Conservation (phyloP, 2,329 filamentous ascomycete species). For the Ophiosphaerella herpotricha region DNA sequence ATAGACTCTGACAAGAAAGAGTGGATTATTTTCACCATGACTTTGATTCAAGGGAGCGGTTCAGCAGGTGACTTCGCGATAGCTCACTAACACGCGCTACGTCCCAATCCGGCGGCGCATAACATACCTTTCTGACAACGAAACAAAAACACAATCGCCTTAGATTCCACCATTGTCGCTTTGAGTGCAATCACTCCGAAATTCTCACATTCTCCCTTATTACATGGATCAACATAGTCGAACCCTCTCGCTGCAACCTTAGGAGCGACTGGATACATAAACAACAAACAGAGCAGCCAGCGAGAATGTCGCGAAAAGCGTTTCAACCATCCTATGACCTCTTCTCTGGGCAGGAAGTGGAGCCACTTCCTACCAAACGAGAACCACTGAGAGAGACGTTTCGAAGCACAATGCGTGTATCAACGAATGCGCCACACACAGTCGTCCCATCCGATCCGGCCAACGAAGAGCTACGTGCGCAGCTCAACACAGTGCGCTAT, state of each 20-base stretch:
- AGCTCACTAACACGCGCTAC: conserved; percentile 14
- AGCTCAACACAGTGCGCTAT: conserved; percentile 86
- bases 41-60: neutral
- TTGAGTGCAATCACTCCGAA: too few species aligned
- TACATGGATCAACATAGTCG: neutral
- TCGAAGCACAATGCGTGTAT: conserved; percentile 48
- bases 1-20: neutral
- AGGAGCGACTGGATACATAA: conserved; percentile 1
- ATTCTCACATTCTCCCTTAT: neutral
- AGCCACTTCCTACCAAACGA: conserved; percentile 34
- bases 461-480: conserved; percentile 83
- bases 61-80: conserved; percentile 15
- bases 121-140: conserved; percentile 15
- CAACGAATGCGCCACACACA: conserved; percentile 44
- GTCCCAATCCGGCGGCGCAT: conserved; percentile 14
- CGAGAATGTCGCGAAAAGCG: conserved; percentile 31
- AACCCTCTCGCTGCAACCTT: neutral
- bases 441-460: conserved; percentile 48
- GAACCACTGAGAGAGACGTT: conserved; percentile 50
- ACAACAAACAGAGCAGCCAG: conserved; percentile 25
- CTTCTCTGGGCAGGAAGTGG: conserved; percentile 50
- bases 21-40: neutral
- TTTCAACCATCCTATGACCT: conserved; percentile 56
- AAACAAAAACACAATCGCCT: neutral
- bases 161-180: neutral